Base-by-base conservation (phyloP, 148 eudicot species). In the Rhododendron vialii region DNA sequence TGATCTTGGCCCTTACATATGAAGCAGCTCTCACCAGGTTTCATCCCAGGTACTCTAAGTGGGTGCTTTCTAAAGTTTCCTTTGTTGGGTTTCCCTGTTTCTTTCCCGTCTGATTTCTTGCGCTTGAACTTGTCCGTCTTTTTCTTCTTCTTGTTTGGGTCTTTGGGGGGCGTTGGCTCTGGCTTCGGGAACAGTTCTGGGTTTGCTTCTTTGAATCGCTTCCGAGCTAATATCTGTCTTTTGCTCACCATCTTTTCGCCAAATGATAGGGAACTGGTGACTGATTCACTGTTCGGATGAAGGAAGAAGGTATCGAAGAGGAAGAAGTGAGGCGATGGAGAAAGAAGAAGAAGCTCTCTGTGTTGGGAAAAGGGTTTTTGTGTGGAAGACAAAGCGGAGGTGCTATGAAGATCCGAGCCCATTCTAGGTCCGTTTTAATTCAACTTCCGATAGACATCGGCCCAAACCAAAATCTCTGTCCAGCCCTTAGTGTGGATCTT, bases 1-100 rank as follows among this genome's bases (percentile, higher is more conserved):
- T 79, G 99, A 87, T 93, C 90, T 10, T 41, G 83, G 43, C 81
- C 98, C 82, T 93, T 95, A 87, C 99, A 97, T 74, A 95, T 97
- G 81, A 83, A 97, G 88, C 99, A 97, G 90, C 95, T 92, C 73
- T 97, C 99, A 24, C 99, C 99, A 53, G 98, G 98, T 88, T 87
- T 97, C 92, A 95, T 92, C 47, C 99, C 99, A 65, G 98, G 96
- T 28, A 97, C 93, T 85, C 99, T 89, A 80, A 97, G 90, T 53
- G 94, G 95, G 78, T 90, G 97, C 74, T 91, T 95, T 1, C 78
- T 92, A 18, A 45, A 74, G 0, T 87, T 87, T 0, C 89, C 84
- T 85, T 82, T 88, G 13, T 50, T 90, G 85, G 90, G 69, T 59
- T 85, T 91, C 84, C 87, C 85, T 30, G 86, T 30, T 30, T 71